Evolutionary conservation across 768 basidiomycete genomes (phyloP).

Genomic region (Macrolepiota dolichaula): DNA sequence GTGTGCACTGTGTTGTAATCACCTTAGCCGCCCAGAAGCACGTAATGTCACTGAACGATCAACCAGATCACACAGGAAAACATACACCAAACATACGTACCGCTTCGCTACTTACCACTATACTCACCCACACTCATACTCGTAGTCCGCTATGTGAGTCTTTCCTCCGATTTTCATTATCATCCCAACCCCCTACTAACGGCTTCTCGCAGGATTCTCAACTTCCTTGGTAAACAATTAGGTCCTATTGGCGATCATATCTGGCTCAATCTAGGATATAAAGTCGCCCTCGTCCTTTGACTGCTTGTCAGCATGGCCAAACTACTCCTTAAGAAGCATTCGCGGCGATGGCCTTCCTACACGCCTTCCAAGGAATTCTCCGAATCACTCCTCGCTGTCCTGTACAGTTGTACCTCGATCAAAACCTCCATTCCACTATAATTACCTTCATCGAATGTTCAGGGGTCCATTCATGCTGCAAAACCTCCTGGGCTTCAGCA

Average conservation of each 20-base stretch:
- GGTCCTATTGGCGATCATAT: no score
- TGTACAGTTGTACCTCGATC: neutral
- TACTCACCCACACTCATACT: no score
- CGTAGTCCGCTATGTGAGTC: no score
- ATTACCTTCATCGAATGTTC: neutral
- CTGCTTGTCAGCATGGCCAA: neutral
- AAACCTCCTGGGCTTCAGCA: no score
- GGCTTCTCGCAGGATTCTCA: no score
- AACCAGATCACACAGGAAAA: neutral
- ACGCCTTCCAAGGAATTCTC: neutral
- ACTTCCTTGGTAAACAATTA: no score
- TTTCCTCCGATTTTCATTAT: no score
- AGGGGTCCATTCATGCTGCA: neutral
- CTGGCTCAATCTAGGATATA: neutral
- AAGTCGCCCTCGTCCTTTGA: neutral
- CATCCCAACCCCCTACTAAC: no score
- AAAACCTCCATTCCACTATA: neutral
- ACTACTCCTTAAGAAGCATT: neutral
- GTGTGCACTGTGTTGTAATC: slow-evolving; percentile 1
- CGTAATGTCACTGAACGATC: neutral
- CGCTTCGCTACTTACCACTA: no score
- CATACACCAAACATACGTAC: neutral
- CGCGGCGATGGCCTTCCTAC: neutral
- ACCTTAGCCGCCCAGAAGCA: neutral
- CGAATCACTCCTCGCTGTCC: neutral